A percentile compares a stretch with the other conserved stretches of the same genome.
Evolutionary conservation across 2,329 filamentous ascomycete species (phyloP).

Genomic region (Thelonectria discophora): DNA sequence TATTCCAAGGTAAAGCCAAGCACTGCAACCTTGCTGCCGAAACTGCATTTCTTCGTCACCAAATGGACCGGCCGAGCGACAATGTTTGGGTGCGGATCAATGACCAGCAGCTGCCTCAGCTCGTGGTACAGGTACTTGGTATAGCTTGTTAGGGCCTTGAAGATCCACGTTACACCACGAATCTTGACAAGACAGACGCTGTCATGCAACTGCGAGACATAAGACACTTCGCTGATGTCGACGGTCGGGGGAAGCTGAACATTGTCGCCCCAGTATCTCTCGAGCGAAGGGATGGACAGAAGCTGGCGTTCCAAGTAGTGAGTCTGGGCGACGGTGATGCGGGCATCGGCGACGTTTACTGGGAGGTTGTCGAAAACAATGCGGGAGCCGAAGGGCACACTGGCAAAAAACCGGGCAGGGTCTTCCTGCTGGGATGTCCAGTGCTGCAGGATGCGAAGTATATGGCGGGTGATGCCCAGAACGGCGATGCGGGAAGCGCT

Average conservation of each 20-base stretch:
- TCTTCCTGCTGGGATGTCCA: conserved; percentile 55
- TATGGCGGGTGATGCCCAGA: conserved; percentile 62
- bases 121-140: conserved; percentile 71
- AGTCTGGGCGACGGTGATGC: conserved; percentile 58
- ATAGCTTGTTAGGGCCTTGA: conserved; percentile 67
- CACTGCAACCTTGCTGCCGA: conserved; percentile 64
- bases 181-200: conserved; percentile 65
- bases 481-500: conserved; percentile 57
- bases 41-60: conserved; percentile 63
- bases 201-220: conserved; percentile 65
- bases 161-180: conserved; percentile 55
- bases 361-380: conserved; percentile 64
- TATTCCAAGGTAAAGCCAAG: conserved; percentile 66
- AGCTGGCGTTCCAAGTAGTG: conserved; percentile 64
- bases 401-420: conserved; percentile 50
- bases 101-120: conserved; percentile 62
- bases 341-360: conserved; percentile 55
- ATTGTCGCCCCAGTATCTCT: conserved; percentile 53
- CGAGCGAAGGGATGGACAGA: conserved; percentile 54
- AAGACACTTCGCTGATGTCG: conserved; percentile 59
- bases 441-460: conserved; percentile 62
- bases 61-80: conserved; percentile 62
- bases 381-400: conserved; percentile 64
- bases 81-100: conserved; percentile 62
- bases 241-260: conserved; percentile 56